phyloP scores from a whole-genome alignment of 2,329 filamentous ascomycete genomes.

The Chalaropsis thielavioides region DNA sequence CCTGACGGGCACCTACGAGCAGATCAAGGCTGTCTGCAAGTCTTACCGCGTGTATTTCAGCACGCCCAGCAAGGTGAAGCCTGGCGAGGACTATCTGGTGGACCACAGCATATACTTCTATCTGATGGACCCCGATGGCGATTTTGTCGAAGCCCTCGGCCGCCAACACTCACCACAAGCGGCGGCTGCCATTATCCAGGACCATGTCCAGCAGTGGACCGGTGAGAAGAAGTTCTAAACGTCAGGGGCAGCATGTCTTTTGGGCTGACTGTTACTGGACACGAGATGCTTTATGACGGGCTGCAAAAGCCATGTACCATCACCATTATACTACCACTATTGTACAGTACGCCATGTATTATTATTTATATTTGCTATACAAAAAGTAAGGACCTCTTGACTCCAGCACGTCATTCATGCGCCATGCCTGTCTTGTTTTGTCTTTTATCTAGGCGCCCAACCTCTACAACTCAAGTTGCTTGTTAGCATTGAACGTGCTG shows the following conservation, averaged over 20 bases:
- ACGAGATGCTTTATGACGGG: neutral
- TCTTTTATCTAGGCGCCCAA: neutral
- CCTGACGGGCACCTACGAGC: conserved; percentile 81
- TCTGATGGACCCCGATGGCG: conserved; percentile 94
- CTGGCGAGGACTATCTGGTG: conserved; percentile 90
- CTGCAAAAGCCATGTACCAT: conserved; percentile 5
- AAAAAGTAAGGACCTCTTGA: neutral
- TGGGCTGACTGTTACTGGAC: neutral
- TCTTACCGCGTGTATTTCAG: conserved; percentile 95
- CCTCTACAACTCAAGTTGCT: no score
- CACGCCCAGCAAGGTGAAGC: conserved; percentile 75
- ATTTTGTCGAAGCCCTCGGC: conserved; percentile 94
- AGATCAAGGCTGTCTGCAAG: conserved; percentile 90
- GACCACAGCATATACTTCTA: conserved; percentile 99
- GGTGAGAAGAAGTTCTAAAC: conserved; percentile 21
- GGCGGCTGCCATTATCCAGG: conserved; percentile 67
- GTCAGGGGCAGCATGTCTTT: conserved; percentile 2
- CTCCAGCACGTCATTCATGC: no score
- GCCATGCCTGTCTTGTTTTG: no score
- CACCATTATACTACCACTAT: conserved; percentile 5
- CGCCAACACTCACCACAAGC: conserved; percentile 84
- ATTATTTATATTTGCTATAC: conserved; percentile 4
- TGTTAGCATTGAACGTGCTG: no score
- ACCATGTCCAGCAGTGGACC: conserved; percentile 60
- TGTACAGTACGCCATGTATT: conserved; percentile 7